Conservation (phyloP, 2,329 filamentous ascomycete species). For the Aspergillus tubingensis region DNA sequence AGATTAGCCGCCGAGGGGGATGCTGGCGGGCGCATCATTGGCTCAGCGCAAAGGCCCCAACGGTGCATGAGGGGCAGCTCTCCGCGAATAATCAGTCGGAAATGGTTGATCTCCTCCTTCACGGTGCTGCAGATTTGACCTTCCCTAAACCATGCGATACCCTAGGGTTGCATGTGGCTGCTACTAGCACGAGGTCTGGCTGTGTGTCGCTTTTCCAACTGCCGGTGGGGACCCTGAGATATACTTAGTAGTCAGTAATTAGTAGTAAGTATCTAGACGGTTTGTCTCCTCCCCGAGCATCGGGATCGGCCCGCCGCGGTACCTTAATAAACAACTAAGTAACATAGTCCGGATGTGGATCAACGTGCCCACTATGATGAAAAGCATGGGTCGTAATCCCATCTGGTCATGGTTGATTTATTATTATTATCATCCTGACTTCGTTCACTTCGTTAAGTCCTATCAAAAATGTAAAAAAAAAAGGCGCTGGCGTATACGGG, state of each 20-base stretch:
- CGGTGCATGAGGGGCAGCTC: slow-evolving; percentile 12
- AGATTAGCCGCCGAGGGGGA: slow-evolving; percentile 21
- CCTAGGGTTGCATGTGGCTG: neutral
- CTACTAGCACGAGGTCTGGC: neutral
- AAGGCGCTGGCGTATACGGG: neutral
- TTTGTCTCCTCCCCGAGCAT: neutral
- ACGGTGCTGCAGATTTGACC: neutral
- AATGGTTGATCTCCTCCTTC: neutral
- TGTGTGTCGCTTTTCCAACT: neutral
- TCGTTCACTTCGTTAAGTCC: neutral
- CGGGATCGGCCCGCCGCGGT: slow-evolving; percentile 2
- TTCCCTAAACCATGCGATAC: neutral
- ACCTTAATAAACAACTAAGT: neutral
- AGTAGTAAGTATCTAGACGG: too few relatives aligned
- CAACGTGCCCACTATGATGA: too few relatives aligned
- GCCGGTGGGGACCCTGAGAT: too few relatives aligned
- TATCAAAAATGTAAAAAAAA: neutral
- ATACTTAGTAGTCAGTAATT: too few relatives aligned
- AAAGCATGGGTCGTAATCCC: too few relatives aligned
- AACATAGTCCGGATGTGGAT: too few relatives aligned
- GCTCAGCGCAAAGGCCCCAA: slow-evolving; percentile 10
- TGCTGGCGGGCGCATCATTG: slow-evolving; percentile 20
- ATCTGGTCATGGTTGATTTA: neutral
- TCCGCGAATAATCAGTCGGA: slow-evolving; percentile 9
- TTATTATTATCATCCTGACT: neutral